Evolutionary conservation across 768 basidiomycete species (phyloP).

Genomic region (Serpula lacrymans): DNA sequence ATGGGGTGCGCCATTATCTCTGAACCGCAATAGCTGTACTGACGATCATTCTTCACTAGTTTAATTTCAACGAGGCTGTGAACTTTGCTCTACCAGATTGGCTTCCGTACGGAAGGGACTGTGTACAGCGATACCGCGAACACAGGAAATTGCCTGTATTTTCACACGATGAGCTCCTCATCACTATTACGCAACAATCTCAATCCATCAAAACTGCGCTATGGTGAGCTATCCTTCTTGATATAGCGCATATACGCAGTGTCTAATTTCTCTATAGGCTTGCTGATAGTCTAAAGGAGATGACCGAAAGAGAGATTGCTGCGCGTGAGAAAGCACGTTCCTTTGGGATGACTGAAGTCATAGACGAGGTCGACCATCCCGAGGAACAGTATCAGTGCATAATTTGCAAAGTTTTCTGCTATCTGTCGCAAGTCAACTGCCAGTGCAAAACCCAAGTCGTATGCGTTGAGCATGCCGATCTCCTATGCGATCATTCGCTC

Average conservation of each 20-base stretch:
- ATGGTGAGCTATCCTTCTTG: constrained; percentile 57
- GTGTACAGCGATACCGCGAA: constrained; percentile 85
- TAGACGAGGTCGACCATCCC: constrained; percentile 75
- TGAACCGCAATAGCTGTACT: constrained; percentile 1
- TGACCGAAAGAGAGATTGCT: constrained; percentile 80
- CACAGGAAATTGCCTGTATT: constrained; percentile 95
- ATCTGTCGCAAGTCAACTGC: constrained; percentile 89
- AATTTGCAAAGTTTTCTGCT: constrained; percentile 91
- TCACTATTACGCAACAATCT: constrained; percentile 97
- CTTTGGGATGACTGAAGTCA: constrained; percentile 58
- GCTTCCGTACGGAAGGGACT: constrained; percentile 83
- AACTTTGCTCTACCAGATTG: constrained; percentile 98
- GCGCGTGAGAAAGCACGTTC: constrained; percentile 62
- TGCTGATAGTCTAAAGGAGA: constrained; percentile 77
- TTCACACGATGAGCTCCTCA: constrained; percentile 94
- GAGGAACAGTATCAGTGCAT: constrained; percentile 97
- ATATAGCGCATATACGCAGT: constrained; percentile 10
- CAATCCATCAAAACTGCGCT: constrained; percentile 87
- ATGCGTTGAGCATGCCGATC: constrained; percentile 81
- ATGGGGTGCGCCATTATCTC: constrained; percentile 66
- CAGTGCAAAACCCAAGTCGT: constrained; percentile 73
- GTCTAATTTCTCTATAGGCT: constrained; percentile 53
- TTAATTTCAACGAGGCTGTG: constrained; percentile 99
- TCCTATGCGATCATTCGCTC: constrained; percentile 66
- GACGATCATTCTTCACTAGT: constrained; percentile 39